A percentile compares a stretch with the other conserved stretches of the same genome.
Conservation (phyloP, 371 early-diverging fungal species). For the Mucor circinelloides region DNA sequence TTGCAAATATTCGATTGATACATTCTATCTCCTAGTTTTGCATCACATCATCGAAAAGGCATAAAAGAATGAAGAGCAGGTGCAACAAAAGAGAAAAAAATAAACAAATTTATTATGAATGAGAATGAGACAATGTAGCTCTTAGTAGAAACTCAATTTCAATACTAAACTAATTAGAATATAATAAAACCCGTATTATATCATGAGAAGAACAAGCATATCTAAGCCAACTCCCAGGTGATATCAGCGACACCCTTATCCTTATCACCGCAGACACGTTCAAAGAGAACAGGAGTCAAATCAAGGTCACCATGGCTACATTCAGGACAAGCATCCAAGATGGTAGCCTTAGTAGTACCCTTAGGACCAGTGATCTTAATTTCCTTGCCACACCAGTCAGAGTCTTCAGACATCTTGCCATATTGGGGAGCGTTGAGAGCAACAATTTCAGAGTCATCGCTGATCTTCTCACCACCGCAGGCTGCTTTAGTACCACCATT, state of each 20-base stretch:
- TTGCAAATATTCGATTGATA: too few species aligned
- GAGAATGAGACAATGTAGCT: background rate
- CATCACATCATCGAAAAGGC: too few species aligned
- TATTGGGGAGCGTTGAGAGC: slow-evolving; percentile 20
- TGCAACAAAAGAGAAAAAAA: background rate
- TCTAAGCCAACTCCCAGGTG: slow-evolving; percentile 18
- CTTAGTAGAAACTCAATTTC: background rate
- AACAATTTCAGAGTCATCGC: slow-evolving; percentile 9
- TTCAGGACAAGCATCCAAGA: slow-evolving; percentile 24
- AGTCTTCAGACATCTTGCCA: slow-evolving; percentile 12
- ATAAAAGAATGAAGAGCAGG: too few species aligned
- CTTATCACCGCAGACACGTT: slow-evolving; percentile 20
- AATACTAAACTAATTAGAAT: background rate
- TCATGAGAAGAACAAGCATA: background rate
- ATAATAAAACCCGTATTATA: background rate
- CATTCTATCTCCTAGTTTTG: too few species aligned
- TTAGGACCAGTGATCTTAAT: slow-evolving; percentile 26
- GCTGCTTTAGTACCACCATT: slow-evolving; percentile 21
- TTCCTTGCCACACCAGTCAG: slow-evolving; percentile 29
- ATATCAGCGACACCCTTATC: slow-evolving; percentile 21
- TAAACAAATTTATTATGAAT: background rate
- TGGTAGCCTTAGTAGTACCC: slow-evolving; percentile 15
- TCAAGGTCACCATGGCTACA: slow-evolving; percentile 20
- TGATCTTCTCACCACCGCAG: slow-evolving; percentile 13
- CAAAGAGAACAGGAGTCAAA: slow-evolving; percentile 23